Evolutionary conservation across 2,329 filamentous ascomycete species (phyloP).

Genomic region (Dactylellina cionopaga): DNA sequence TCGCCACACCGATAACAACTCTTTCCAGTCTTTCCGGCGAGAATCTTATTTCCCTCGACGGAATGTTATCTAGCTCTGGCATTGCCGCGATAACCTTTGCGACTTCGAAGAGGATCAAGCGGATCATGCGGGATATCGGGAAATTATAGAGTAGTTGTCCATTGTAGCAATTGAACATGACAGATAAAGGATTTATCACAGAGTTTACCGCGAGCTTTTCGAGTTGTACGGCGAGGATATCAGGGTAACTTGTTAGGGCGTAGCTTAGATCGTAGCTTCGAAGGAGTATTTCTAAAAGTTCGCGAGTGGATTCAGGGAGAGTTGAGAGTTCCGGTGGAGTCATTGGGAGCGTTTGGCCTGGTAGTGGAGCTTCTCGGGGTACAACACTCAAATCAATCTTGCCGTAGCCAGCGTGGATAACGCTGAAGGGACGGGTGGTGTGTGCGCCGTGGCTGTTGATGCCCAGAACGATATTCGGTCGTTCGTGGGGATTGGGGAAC

Average conservation of each 20-base stretch:
- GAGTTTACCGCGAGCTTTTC: constrained; percentile 79
- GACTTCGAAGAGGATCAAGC: constrained; percentile 78
- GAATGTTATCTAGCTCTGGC: constrained; percentile 75
- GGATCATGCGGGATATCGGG: constrained; percentile 72
- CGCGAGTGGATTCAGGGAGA: constrained; percentile 15
- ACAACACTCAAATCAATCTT: constrained; percentile 69
- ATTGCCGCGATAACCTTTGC: constrained; percentile 75
- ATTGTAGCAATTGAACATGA: constrained; percentile 80
- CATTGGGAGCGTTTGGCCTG: constrained; percentile 11
- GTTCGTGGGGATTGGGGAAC: constrained; percentile 72
- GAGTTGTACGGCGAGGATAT: constrained; percentile 68
- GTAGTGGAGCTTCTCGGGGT: constrained; percentile 58
- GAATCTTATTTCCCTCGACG: constrained; percentile 61
- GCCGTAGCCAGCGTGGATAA: constrained; percentile 70
- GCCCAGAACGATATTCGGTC: constrained; percentile 81
- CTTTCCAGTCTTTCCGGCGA: constrained; percentile 61
- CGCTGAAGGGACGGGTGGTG: constrained; percentile 64
- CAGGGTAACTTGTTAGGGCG: constrained; percentile 39
- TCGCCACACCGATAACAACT: constrained; percentile 62
- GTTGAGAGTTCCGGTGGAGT: constrained; percentile 10
- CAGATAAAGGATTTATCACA: constrained; percentile 82
- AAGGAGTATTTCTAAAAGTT: constrained; percentile 20
- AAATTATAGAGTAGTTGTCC: constrained; percentile 75
- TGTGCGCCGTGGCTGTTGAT: constrained; percentile 71
- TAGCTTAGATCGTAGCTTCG: constrained; percentile 41